Evolutionary conservation across 2,329 filamentous ascomycete species (phyloP).

Genomic region (Xylaria digitata): DNA sequence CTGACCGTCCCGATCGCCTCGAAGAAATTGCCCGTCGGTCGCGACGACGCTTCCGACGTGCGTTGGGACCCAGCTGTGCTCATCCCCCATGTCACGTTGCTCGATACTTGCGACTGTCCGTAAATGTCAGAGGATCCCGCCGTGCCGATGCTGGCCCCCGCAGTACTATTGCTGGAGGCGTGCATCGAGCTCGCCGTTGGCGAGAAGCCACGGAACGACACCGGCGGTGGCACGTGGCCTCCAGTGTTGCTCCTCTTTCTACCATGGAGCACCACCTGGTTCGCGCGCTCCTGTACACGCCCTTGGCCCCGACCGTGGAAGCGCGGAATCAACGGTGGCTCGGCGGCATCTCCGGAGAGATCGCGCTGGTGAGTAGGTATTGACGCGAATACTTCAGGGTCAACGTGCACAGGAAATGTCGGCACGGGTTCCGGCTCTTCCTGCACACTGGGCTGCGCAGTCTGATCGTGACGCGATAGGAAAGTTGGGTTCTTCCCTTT

Average conservation of each 20-base stretch:
- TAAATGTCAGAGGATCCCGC: slow-evolving; percentile 71
- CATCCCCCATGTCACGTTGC: slow-evolving; percentile 58
- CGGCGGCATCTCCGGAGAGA: slow-evolving; percentile 69
- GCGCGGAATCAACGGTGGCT: slow-evolving; percentile 77
- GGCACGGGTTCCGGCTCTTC: slow-evolving; percentile 37
- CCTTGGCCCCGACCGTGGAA: slow-evolving; percentile 68
- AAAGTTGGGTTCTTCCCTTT: slow-evolving; percentile 71
- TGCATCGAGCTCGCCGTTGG: slow-evolving; percentile 60
- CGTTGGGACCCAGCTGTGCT: slow-evolving; percentile 59
- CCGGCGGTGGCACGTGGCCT: slow-evolving; percentile 75
- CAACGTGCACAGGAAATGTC: slow-evolving; percentile 45
- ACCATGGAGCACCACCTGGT: slow-evolving; percentile 67
- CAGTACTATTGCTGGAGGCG: slow-evolving; percentile 66
- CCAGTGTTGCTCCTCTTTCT: slow-evolving; percentile 92
- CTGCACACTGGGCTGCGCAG: slow-evolving; percentile 15
- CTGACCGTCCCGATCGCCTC: slow-evolving; percentile 90
- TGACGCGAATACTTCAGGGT: slow-evolving; percentile 48
- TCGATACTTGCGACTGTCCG: slow-evolving; percentile 61
- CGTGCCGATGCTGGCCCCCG: slow-evolving; percentile 67
- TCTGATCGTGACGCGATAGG: slow-evolving; percentile 51
- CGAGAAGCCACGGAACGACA: slow-evolving; percentile 84
- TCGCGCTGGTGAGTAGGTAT: slow-evolving; percentile 59
- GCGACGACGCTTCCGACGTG: slow-evolving; percentile 67
- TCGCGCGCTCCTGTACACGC: slow-evolving; percentile 57
- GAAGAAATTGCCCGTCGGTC: slow-evolving; percentile 73